A percentile compares a stretch with the other conserved stretches of the same genome.
phyloP scores from a whole-genome alignment of 495 filamentous ascomycete genomes.

The Pseudomonodictys pantanalensis region DNA sequence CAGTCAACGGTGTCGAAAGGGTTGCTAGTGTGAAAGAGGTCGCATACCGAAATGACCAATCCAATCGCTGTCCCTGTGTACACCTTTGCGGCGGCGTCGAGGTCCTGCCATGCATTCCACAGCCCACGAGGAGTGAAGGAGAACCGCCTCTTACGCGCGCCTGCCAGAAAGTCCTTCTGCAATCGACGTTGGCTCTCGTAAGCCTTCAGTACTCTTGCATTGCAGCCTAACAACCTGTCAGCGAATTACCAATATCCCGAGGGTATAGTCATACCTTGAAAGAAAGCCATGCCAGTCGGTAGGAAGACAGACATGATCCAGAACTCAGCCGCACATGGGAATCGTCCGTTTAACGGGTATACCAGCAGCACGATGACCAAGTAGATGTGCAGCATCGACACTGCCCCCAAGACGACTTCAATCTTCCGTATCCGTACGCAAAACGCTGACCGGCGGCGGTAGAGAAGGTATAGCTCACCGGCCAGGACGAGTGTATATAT shows the following conservation, averaged over 20 bases:
- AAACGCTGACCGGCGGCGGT: constrained; percentile 53
- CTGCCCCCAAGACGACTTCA: constrained; percentile 55
- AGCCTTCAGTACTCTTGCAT: constrained; percentile 33
- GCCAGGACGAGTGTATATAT: constrained; percentile 57
- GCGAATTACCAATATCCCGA: neutral
- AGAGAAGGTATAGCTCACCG: constrained; percentile 54
- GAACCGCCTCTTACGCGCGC: constrained; percentile 28
- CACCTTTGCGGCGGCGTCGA: constrained; percentile 49
- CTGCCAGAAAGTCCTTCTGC: constrained; percentile 19
- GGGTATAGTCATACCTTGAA: constrained; percentile 51
- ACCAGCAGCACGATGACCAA: constrained; percentile 57
- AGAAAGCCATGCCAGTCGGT: constrained; percentile 67
- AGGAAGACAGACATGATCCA: constrained; percentile 75
- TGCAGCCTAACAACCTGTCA: constrained; percentile 29
- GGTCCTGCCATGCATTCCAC: constrained; percentile 36
- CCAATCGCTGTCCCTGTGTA: constrained; percentile 26
- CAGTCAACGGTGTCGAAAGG: constrained; percentile 6
- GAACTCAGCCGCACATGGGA: constrained; percentile 59
- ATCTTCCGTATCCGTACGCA: constrained; percentile 64
- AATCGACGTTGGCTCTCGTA: constrained; percentile 32
- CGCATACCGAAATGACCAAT: constrained; percentile 28
- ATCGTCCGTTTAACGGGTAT: constrained; percentile 57
- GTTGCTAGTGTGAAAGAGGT: neutral
- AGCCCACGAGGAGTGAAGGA: constrained; percentile 20
- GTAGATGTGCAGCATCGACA: constrained; percentile 65